phyloP scores from a whole-genome alignment of 2,329 filamentous ascomycete genomes.

The Sordariomycetes sp. region DNA sequence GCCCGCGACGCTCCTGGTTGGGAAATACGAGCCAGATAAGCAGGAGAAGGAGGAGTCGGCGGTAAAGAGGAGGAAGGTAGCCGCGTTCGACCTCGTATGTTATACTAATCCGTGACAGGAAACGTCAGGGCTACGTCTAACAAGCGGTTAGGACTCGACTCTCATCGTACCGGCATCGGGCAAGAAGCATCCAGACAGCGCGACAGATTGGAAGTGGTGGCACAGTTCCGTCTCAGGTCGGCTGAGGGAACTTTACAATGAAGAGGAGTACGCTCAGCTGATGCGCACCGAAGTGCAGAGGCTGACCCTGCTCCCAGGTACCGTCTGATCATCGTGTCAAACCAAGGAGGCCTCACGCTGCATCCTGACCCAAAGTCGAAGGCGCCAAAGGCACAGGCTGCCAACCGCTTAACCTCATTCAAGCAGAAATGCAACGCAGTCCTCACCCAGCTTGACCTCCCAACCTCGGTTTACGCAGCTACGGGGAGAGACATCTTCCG shows the following conservation, averaged over 20 bases:
- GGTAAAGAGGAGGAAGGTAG: constrained; percentile 45
- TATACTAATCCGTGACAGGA: not conserved
- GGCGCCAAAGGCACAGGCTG: constrained; percentile 42
- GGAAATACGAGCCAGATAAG: constrained; percentile 48
- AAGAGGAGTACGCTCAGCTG: constrained; percentile 46
- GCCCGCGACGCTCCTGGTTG: constrained; percentile 58
- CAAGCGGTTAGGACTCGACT: constrained; percentile 58
- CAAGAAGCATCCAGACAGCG: constrained; percentile 61
- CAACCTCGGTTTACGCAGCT: constrained; percentile 74
- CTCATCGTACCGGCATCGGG: constrained; percentile 72
- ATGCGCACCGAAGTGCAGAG: not conserved
- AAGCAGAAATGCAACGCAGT: constrained; percentile 69
- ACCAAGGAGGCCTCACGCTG: constrained; percentile 75
- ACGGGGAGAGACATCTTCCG: constrained; percentile 72
- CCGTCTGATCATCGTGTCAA: constrained; percentile 70
- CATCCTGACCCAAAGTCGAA: constrained; percentile 61
- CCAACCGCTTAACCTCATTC: constrained; percentile 64
- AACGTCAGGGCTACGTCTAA: not conserved
- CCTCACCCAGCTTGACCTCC: constrained; percentile 61
- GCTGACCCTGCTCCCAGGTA: constrained; percentile 37
- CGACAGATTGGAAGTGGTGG: constrained; percentile 94
- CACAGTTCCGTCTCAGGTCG: constrained; percentile 55
- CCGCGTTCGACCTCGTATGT: constrained; percentile 57
- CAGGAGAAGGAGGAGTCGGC: constrained; percentile 16
- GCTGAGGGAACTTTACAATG: constrained; percentile 53